Conservation (phyloP, 2,329 filamentous ascomycete species). For the Fusarium kyushuense region DNA sequence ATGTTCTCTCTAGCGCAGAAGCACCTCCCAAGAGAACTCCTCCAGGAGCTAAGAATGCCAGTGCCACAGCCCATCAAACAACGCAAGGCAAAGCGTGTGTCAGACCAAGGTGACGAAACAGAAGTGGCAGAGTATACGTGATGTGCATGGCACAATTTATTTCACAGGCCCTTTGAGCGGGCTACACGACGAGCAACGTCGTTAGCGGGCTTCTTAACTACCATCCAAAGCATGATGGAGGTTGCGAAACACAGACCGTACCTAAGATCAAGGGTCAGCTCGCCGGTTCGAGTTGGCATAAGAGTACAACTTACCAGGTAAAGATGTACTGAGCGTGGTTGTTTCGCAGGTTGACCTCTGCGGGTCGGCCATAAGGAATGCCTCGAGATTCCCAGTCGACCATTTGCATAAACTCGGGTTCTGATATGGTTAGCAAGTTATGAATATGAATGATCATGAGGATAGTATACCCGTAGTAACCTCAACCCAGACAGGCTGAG, state of each 20-base stretch:
- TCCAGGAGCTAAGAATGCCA: conserved; percentile 84
- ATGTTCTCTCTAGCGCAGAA: conserved; percentile 87
- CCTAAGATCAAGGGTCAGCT: conserved; percentile 62
- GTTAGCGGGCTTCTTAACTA: conserved; percentile 86
- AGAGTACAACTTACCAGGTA: conserved; percentile 79
- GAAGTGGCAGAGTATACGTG: conserved; percentile 52
- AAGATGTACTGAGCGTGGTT: conserved; percentile 99
- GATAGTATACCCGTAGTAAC: conserved; percentile 83
- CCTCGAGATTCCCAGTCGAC: conserved; percentile 83
- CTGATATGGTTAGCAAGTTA: conserved; percentile 57
- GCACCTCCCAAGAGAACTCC: conserved; percentile 82
- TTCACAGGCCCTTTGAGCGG: conserved; percentile 48
- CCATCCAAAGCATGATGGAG: conserved; percentile 95
- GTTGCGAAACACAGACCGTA: conserved; percentile 88
- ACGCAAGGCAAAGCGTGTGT: conserved; percentile 53
- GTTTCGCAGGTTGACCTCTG: conserved; percentile 93
- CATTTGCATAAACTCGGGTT: conserved; percentile 80
- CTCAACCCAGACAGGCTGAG: conserved; percentile 93
- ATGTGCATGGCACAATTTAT: conserved; percentile 23
- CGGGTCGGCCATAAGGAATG: conserved; percentile 86
- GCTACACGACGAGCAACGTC: conserved; percentile 76
- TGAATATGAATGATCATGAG: neutral
- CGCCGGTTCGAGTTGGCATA: neutral
- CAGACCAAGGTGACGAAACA: conserved; percentile 51
- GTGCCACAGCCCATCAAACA: conserved; percentile 65